Evolutionary conservation across 441 rosid species (phyloP).

Genomic region (Arabidopsis lyrata): DNA sequence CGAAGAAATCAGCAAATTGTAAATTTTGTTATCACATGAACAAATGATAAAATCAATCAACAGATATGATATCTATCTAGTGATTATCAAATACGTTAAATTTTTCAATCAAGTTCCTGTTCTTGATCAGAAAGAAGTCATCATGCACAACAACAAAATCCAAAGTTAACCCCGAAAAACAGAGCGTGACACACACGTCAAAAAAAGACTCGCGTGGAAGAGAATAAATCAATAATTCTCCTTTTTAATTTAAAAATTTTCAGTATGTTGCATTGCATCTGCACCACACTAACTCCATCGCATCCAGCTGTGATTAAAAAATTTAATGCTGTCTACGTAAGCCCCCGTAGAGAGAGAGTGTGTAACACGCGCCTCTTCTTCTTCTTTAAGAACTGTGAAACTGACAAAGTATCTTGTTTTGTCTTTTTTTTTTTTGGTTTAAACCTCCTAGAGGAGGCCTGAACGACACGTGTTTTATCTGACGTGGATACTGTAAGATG

Average conservation of each 20-base stretch:
- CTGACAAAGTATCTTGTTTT: conserved; percentile 39
- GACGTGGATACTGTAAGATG: conserved; percentile 40
- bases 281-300: conserved; percentile 34
- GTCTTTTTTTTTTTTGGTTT: background rate
- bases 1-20: conserved; percentile 12
- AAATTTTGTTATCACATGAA: conserved; percentile 11
- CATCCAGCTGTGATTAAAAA: conserved; percentile 35
- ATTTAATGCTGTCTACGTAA: conserved; percentile 43
- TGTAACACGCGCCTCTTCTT: conserved; percentile 32
- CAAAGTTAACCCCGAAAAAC: background rate
- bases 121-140: conserved; percentile 29
- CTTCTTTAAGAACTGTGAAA: conserved; percentile 7
- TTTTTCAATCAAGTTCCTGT: conserved; percentile 10
- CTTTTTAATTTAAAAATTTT: background rate
- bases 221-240: background rate
- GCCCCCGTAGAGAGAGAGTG: conserved; percentile 30
- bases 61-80: background rate
- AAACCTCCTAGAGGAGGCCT: conserved; percentile 32
- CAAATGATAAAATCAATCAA: background rate
- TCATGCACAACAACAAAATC: background rate
- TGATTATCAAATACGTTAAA: conserved; percentile 27
- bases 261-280: conserved; percentile 1
- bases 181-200: background rate
- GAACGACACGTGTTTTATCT: conserved; percentile 38
- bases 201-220: background rate